Conservation (phyloP, 2,329 filamentous ascomycete genomes). For the Microdochium trichocladiopsis region DNA sequence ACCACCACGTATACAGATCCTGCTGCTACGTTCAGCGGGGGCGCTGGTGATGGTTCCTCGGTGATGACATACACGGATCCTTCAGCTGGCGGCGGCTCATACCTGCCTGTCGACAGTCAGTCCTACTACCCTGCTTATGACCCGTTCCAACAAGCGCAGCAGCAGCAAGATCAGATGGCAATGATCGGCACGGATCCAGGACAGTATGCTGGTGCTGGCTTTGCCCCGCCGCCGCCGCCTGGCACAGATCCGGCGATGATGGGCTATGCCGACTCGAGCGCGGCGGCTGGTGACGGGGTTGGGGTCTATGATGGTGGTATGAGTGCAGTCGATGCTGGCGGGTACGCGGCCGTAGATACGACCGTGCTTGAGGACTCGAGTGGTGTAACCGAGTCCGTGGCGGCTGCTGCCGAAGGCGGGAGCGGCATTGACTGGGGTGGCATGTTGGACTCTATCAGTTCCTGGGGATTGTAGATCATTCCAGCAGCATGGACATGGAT, state of each 20-base stretch:
- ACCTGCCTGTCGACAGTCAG: background rate
- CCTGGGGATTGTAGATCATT: background rate
- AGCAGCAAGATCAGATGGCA: background rate
- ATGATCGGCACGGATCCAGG: background rate
- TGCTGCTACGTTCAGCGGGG: too few species aligned
- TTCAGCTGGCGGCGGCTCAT: too few species aligned
- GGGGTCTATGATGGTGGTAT: too few species aligned
- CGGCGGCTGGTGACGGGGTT: too few species aligned
- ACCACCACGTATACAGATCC: too few species aligned
- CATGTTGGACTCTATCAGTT: background rate
- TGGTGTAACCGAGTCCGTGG: background rate
- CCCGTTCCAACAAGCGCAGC: background rate
- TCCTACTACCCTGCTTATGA: background rate
- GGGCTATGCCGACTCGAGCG: too few species aligned
- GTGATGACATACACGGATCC: background rate
- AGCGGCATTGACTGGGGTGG: background rate
- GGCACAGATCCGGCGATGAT: too few species aligned
- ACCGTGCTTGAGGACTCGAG: background rate
- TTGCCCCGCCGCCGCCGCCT: too few species aligned
- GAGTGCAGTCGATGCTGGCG: too few species aligned
- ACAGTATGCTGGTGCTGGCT: too few species aligned
- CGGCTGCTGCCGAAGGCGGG: background rate
- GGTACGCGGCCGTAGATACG: background rate
- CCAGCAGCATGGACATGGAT: too few species aligned
- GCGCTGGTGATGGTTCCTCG: too few species aligned